Base-by-base conservation (phyloP, 495 filamentous ascomycete genomes). In the Penicillium soppii region DNA sequence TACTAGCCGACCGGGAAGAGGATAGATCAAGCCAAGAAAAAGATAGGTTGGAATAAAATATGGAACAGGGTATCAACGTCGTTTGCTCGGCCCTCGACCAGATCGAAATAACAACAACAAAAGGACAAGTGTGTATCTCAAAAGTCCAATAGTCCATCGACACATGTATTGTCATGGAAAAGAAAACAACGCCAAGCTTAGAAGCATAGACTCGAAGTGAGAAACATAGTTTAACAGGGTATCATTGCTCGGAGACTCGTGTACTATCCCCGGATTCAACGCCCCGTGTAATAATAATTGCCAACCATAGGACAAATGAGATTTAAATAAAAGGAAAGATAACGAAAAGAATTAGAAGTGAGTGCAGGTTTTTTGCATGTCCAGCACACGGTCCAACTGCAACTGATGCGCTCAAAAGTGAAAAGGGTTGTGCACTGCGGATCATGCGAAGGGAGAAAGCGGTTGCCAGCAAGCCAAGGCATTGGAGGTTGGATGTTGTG, bases 231-330 rank as follows among this genome's bases (percentile, higher is more conserved):
- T 46, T 43, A 43, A 70, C 60, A 72, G 61, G 69, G 69, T 73
- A 74, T 76, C 69, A 70, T 75, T 76, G 71, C 62, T 52, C 66
- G 72, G 69, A 64, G 66, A 75, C 64, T 70, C 73, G 70, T 76
- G 53, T 76, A 74, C 75, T 65, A 67, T 75, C 72, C 46, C 72
- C 72, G 59, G 62, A 64, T 61, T 57, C 70, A 73, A 74, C 70
- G 62, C 67, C 71, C 67, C 39, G 43, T 32, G 42, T 53, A 47
- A 53, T 35, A 56, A 33, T 46, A 38, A 50, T 41, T 47, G 45
- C 49, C 49, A 37, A 47, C 52, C 62, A 50, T 59, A 53, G 65
- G 55, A 52, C 56, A 59, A 47, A 41, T 22, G 12, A 61, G 47
- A 33, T 13, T 48, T 45, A 45, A 45, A 46, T 35, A 52, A 53